Base-by-base conservation (phyloP, 2,329 filamentous ascomycete species). In the Trichophyton simii region DNA sequence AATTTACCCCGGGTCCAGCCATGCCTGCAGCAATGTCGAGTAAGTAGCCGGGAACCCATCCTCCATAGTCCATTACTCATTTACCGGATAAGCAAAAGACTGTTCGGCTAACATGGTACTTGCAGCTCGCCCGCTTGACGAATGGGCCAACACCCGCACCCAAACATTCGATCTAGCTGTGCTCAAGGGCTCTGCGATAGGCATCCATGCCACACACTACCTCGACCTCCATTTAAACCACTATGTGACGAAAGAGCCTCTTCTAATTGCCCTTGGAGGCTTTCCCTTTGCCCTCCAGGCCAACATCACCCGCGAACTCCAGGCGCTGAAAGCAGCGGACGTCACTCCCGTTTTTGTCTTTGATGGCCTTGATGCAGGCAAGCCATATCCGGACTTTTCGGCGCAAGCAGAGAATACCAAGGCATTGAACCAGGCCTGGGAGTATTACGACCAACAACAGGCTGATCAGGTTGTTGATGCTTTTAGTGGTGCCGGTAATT, bases 301-400 rank as follows among this genome's bases (percentile, higher is more conserved):
- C 66, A 87, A 87, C 69, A 87, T 99, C 65, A 84, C 89, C 71
- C 81, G 82, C 58, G 89, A 95, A 67, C 78, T 99, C 34, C 82
- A 87, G 63, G 78, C 79, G 62, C 89, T 94, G 80, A 83, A 84
- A 63, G 80, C 82, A 54, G 78, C 86, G 68, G 82, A 83, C 20
- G 86, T 95, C 59, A 83, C 79, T n/a, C 89, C 89, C 1, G 78
- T 95, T 65, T 97, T 99, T 73, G 81, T 99, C 59, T 99, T 99
- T 75, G 89, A 92, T 72, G 94, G 94, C 41, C 83, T 96, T 68
- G 84, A 90, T 44, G 82, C 91, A 63, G 85, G 85, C 44, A 88
- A 87, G 62, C 87, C 88, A 69, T 86, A 91, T 68, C 84, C 88
- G 55, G 76, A 78, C 9, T 79, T 81, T 63, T 72, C 72, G 36